Percentiles rank a stretch among this genome's conserved stretches.
Evolutionary conservation across 2,329 filamentous ascomycete genomes (phyloP).

Genomic region (Apiospora rasikravindrae): DNA sequence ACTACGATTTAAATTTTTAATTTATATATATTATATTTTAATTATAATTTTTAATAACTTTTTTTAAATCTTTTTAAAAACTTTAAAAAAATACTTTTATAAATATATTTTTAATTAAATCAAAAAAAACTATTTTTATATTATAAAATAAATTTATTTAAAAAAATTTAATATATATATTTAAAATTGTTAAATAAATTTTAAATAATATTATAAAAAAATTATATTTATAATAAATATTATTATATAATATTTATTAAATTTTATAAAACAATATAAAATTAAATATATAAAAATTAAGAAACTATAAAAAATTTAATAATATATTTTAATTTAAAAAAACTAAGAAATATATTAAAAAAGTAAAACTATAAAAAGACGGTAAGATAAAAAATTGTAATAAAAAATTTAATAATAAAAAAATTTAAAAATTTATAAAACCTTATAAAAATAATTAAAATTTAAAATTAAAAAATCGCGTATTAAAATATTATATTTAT

Average conservation of each 20-base stretch:
- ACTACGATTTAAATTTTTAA: neutral
- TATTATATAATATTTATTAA: neutral
- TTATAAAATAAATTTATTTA: too few species aligned
- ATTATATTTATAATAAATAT: neutral
- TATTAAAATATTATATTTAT: neutral
- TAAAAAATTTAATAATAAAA: neutral
- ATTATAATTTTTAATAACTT: neutral
- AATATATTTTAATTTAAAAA: neutral
- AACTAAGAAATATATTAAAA: neutral
- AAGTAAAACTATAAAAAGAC: neutral
- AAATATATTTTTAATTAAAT: too few species aligned
- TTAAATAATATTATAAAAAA: too few species aligned
- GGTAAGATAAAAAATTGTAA: neutral
- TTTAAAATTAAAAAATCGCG: neutral
- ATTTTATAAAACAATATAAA: neutral
- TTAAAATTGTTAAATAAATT: too few species aligned
- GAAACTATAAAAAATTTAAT: neutral
- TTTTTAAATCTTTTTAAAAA: neutral
- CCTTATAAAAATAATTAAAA: neutral
- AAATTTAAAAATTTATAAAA: neutral
- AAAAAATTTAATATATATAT: too few species aligned
- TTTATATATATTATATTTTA: neutral
- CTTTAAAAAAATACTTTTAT: neutral
- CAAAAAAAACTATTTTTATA: too few species aligned
- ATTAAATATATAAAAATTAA: neutral